Evolutionary conservation across 352 stramenopile genomes (phyloP).

Genomic region (Phytophthora brassicae): DNA sequence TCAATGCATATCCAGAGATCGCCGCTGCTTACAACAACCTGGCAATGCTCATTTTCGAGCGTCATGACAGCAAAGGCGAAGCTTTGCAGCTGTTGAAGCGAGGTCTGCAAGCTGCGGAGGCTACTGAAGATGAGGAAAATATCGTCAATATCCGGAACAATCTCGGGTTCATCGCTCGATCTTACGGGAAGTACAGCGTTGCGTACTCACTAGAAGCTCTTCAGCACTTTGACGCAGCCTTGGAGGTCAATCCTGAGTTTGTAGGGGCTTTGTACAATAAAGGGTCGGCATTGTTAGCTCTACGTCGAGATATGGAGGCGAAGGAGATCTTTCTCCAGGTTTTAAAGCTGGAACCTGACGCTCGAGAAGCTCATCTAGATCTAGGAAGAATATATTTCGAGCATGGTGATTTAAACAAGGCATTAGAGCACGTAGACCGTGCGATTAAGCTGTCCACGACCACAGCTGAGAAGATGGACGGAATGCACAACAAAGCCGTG

Average conservation of each 20-base stretch:
- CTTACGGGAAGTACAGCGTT: conserved; percentile 34
- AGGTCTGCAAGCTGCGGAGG: conserved; percentile 36
- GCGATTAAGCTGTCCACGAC: conserved; percentile 31
- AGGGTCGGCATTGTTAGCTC: conserved; percentile 46
- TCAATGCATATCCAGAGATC: conserved; percentile 49
- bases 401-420: conserved; percentile 35
- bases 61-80: conserved; percentile 20
- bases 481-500: conserved; percentile 74
- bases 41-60: conserved; percentile 54
- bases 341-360: conserved; percentile 41
- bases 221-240: conserved; percentile 55
- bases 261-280: conserved; percentile 74
- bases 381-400: conserved; percentile 59
- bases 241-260: conserved; percentile 38
- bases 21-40: conserved; percentile 81
- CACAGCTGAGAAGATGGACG: conserved; percentile 17
- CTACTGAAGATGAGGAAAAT: conserved; percentile 39
- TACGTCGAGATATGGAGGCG: conserved; percentile 41
- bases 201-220: conserved; percentile 51
- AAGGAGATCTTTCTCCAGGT: conserved; percentile 42
- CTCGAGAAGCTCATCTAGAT: conserved; percentile 54
- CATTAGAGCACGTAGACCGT: conserved; percentile 48
- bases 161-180: conserved; percentile 58
- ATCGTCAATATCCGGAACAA: conserved; percentile 71
- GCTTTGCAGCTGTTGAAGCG: conserved; percentile 44